These are phyloP conservation scores for Apiospora hydei DNA, from an alignment of 2,329 filamentous ascomycete species.

Conservation along the genomic window DNA sequence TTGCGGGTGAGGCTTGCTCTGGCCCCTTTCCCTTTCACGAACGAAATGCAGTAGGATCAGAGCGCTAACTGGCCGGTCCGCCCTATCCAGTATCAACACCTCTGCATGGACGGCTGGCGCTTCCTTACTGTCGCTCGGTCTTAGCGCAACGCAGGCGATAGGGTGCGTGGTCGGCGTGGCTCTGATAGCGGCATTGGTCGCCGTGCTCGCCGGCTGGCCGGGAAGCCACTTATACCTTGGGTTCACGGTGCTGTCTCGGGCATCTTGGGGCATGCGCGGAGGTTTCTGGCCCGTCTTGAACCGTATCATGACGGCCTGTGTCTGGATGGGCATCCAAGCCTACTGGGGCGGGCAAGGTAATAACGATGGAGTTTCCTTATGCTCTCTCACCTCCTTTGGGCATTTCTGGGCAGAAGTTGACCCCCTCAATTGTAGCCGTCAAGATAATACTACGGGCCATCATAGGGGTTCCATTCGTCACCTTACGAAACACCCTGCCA, in stretches of 20 bases:
- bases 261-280: conserved; percentile 36
- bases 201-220: conserved; percentile 44
- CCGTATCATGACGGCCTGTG: conserved; percentile 40
- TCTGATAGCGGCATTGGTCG: conserved; percentile 42
- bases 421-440: conserved; percentile 31
- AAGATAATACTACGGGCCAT: conserved; percentile 40
- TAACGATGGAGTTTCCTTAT: not conserved
- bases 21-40: not conserved
- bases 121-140: conserved; percentile 38
- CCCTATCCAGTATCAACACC: conserved; percentile 32
- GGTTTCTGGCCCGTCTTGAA: conserved; percentile 43
- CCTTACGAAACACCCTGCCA: conserved; percentile 37
- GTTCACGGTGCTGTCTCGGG: conserved; percentile 44
- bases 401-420: not conserved
- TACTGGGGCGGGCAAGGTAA: conserved; percentile 40
- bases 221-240: conserved; percentile 43
- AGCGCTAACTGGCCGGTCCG: not conserved
- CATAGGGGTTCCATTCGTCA: conserved; percentile 38
- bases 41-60: not conserved
- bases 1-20: conserved; percentile 31
- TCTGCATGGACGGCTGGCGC: conserved; percentile 40
- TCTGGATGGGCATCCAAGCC: conserved; percentile 42
- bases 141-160: conserved; percentile 41
- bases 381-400: not conserved
- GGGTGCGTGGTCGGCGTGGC: conserved; percentile 41